Evolutionary conservation across 2,329 filamentous ascomycete genomes (phyloP), one percentile per base, ranked within the genome.

Genomic region (Colletotrichum sp.): DNA sequence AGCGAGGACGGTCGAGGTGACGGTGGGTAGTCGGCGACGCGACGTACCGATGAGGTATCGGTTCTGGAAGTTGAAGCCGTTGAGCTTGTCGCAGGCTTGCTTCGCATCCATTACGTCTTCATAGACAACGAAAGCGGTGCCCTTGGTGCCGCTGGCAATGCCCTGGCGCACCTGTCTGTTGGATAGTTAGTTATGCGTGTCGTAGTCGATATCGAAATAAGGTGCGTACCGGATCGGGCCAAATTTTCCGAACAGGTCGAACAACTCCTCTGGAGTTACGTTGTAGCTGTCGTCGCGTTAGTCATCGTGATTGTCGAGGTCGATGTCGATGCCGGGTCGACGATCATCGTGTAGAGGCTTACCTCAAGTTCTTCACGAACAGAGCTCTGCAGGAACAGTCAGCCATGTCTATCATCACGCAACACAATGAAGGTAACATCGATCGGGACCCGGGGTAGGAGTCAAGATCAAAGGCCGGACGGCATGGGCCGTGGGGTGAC

Each of bases 361-460:
- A 98, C 95, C 95, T 98, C 90, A 99, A 92, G 92, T 99, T 99
- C 95, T 99, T 99, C 84, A 99, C 96, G 92, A 99, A 99, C 90
- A 99, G 95, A 94, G 97, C 96, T 93, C 96, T 98, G 81, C 78
- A 79, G 64, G 72, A 43, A 36, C 32, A 68, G 85, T 87, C 80
- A 87, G 85, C 78, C 77, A 78, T 57, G 43, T 71, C 67, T 60
- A 52, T 55, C 68, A 64, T 65, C 60, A 72, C 48, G 30, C 36
- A 34, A 38, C 52, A n/a, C 28, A 57, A 72, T 21, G 18, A 7
- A 66, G 52, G 52, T 69, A 61, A 4, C 30, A 72, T 72, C 43
- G 34, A 65, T 48, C 52, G 48, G 71, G 16, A 26, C 21, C 34
- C 65, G 26, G 52, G 26, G 24, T 43, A 30, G 52, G 58, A 52